These are phyloP conservation scores for Fusarium globosum DNA, from an alignment of 2,329 filamentous ascomycete species.

Conservation along the genomic window DNA sequence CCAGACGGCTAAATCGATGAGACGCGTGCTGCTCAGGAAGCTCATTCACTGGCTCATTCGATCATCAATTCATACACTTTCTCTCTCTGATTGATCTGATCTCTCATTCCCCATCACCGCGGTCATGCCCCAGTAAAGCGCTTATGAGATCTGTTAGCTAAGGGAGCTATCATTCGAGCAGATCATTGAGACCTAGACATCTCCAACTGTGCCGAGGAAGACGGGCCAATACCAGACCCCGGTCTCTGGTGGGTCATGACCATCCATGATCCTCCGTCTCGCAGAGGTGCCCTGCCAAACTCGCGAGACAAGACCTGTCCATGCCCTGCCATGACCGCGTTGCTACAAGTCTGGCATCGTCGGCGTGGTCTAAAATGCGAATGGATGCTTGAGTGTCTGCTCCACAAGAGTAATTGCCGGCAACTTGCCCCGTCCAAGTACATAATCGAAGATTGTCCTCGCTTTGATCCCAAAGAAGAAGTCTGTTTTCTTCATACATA, in stretches of 20 bases:
- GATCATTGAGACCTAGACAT: slow-evolving; percentile 31
- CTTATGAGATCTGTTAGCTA: slow-evolving; percentile 9
- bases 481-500: slow-evolving; percentile 37
- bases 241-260: slow-evolving; percentile 34
- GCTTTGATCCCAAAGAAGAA: slow-evolving; percentile 42
- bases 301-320: background rate
- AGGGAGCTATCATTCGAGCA: slow-evolving; percentile 9
- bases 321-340: slow-evolving; percentile 26
- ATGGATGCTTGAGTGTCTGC: slow-evolving; percentile 26
- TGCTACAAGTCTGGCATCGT: slow-evolving; percentile 38
- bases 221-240: slow-evolving; percentile 32
- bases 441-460: slow-evolving; percentile 47
- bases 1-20: slow-evolving; percentile 24
- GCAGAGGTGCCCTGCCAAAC: slow-evolving; percentile 37
- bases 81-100: slow-evolving; percentile 18
- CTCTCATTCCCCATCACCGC: slow-evolving; percentile 8
- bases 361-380: slow-evolving; percentile 25
- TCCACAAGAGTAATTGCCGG: slow-evolving; percentile 39
- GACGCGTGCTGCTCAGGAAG: slow-evolving; percentile 25
- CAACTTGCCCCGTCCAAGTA: slow-evolving; percentile 41
- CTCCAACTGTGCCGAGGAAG: slow-evolving; percentile 11
- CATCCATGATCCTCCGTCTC: slow-evolving; percentile 34
- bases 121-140: slow-evolving; percentile 14
- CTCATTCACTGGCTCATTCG: slow-evolving; percentile 27
- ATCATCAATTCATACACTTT: slow-evolving; percentile 6